Conservation (phyloP, 345 rosid species). For the Firmiana major region DNA sequence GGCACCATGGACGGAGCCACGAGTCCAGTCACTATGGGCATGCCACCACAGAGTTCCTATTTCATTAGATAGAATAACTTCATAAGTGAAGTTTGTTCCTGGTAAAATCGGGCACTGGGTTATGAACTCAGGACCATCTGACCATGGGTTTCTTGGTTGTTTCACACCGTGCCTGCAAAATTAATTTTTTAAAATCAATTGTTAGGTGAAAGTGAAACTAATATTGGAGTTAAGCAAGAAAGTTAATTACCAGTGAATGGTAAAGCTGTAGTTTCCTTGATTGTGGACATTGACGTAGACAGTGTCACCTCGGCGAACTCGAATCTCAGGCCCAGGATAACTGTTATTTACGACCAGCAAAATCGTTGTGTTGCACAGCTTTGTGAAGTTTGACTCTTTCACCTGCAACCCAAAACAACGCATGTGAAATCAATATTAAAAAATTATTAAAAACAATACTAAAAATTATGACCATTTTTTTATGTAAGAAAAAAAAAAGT, state of each 20-base stretch:
- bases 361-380: slow-evolving; percentile 30
- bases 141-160: slow-evolving; percentile 56
- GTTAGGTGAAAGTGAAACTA: too few relatives aligned
- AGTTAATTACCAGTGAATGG: slow-evolving; percentile 41
- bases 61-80: slow-evolving; percentile 28
- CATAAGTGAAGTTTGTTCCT: slow-evolving; percentile 35
- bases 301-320: slow-evolving; percentile 40
- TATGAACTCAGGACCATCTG: slow-evolving; percentile 45
- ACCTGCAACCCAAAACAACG: slow-evolving; percentile 20
- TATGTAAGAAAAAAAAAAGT: too few relatives aligned
- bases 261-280: slow-evolving; percentile 39
- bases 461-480: background rate
- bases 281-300: slow-evolving; percentile 44
- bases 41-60: slow-evolving; percentile 60
- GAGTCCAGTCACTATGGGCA: slow-evolving; percentile 52
- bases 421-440: background rate
- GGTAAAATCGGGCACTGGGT: slow-evolving; percentile 49
- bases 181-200: too few relatives aligned
- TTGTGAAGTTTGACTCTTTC: slow-evolving; percentile 28
- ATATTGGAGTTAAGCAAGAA: too few relatives aligned
- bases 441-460: too few relatives aligned
- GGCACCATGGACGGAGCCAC: slow-evolving; percentile 47
- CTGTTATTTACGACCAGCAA: slow-evolving; percentile 41
- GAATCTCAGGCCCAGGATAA: slow-evolving; percentile 45
- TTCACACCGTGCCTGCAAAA: slow-evolving; percentile 53